phyloP scores from a whole-genome alignment of 495 filamentous ascomycete genomes.

The Delitschia confertaspora region DNA sequence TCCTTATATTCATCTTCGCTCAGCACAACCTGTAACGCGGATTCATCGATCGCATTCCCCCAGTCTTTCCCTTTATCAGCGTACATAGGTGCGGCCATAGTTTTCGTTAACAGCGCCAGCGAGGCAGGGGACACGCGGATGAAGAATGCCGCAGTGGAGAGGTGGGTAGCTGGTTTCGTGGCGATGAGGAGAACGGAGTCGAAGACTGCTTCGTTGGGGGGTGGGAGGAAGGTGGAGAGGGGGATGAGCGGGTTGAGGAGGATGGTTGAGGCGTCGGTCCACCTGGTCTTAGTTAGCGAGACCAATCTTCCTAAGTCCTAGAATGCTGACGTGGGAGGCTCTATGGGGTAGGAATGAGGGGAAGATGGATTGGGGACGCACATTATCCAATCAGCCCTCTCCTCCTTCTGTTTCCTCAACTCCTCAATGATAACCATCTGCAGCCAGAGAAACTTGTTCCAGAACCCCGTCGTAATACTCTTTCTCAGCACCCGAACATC shows the following conservation, averaged over 20 bases:
- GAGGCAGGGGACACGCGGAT: slow-evolving; percentile 34
- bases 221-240: slow-evolving; percentile 40
- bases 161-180: slow-evolving; percentile 15
- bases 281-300: too few species aligned
- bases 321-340: too few species aligned
- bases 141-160: slow-evolving; percentile 22
- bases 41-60: slow-evolving; percentile 33
- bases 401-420: slow-evolving; percentile 33
- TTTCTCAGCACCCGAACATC: slow-evolving; percentile 36
- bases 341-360: too few species aligned
- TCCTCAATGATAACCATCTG: slow-evolving; percentile 37
- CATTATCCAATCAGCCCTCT: slow-evolving; percentile 41
- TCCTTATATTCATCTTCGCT: slow-evolving; percentile 29
- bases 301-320: not conserved
- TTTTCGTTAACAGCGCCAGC: slow-evolving; percentile 34
- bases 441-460: slow-evolving; percentile 41
- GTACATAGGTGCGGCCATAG: slow-evolving; percentile 33
- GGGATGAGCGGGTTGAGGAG: slow-evolving; percentile 40
- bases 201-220: slow-evolving; percentile 32
- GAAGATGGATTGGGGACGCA: slow-evolving; percentile 21
- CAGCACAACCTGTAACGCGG: slow-evolving; percentile 32
- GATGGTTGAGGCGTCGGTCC: slow-evolving; percentile 40
- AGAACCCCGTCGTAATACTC: slow-evolving; percentile 35
- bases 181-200: slow-evolving; percentile 37
- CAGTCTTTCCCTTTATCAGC: slow-evolving; percentile 31